Evolutionary conservation across 2,329 filamentous ascomycete species (phyloP), one percentile per base, ranked within the genome.

Genomic region (Sclerotinia sclerotiorum): DNA sequence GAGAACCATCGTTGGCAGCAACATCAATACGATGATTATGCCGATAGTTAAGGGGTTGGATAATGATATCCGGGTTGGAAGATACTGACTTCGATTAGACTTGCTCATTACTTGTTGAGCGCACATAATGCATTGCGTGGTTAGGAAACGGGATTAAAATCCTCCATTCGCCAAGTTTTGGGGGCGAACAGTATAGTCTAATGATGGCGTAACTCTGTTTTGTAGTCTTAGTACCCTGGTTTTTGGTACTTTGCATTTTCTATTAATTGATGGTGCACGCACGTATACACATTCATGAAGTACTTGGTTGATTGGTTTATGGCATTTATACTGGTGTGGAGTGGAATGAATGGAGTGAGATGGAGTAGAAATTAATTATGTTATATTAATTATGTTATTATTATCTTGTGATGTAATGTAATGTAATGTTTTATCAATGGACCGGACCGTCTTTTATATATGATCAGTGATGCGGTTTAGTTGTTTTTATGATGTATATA

Each of bases 1-100:
- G 74, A 76, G 13, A 67, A 67, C 35, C 63, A 71, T 35, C 52
- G 55, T 8, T 54, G 44, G 55, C 68, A 69, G 51, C 67, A 68
- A 51, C 32, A 69, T 60, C 70, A 69, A 10, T 73, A 75, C 62
- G 73, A 75, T 21, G 73, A 73, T 62, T 76, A 75, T 54, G 71
- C 73, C 19, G 73, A 76, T 71, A 61, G 44, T 60, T 67, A 27
- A 42, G n/a, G 15, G 8, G 46, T 21, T 35, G 19, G 29, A 56
- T 6, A 35, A 11, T 15, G 19, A 35, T 39, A 56, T 56, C 35
- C 35, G 10, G 21, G 29, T 35, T 35, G 54, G 29, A 56, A 13
- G 11, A 6, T 15, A 56, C 7, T n/a, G 29, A 35, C 7, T 57
- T 32, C 13, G 13, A 48, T 61, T 61, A 44, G 57, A 21, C 27